Evolutionary conservation across 495 filamentous ascomycete species (phyloP).

Genomic region (Aspergillus affinis): DNA sequence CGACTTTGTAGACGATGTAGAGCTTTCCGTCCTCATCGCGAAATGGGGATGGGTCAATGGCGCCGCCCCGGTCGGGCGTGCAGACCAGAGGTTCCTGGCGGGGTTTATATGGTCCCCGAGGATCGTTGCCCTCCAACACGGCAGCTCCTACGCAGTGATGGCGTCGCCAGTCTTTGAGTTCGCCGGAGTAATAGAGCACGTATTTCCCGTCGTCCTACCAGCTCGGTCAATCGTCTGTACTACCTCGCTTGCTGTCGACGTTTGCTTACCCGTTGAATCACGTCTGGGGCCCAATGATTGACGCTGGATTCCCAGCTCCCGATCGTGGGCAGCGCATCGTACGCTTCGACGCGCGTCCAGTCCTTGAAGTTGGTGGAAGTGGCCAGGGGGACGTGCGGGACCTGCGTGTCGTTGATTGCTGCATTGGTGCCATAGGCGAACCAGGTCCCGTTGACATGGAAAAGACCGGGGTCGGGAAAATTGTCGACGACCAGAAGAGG

Average conservation of each 20-base stretch:
- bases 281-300: conserved; percentile 39
- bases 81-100: conserved; percentile 46
- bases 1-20: conserved; percentile 60
- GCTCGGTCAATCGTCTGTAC: background rate
- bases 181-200: conserved; percentile 57
- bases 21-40: conserved; percentile 46
- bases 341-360: conserved; percentile 28
- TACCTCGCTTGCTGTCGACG: background rate
- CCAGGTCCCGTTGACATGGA: conserved; percentile 34
- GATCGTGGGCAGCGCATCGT: conserved; percentile 31
- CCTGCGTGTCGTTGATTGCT: conserved; percentile 18
- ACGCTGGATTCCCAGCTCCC: conserved; percentile 25
- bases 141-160: conserved; percentile 57
- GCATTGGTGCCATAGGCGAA: conserved; percentile 38
- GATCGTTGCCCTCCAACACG: conserved; percentile 28
- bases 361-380: conserved; percentile 33
- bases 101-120: conserved; percentile 51
- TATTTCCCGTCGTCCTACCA: conserved; percentile 42
- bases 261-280: conserved; percentile 33
- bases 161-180: conserved; percentile 28
- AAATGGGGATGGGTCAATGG: conserved; percentile 58
- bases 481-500: conserved; percentile 27
- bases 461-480: conserved; percentile 39
- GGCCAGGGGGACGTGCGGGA: conserved; percentile 31
- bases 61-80: conserved; percentile 49